Conservation (phyloP, 2,329 filamentous ascomycete species). For the Penicillium sp. region DNA sequence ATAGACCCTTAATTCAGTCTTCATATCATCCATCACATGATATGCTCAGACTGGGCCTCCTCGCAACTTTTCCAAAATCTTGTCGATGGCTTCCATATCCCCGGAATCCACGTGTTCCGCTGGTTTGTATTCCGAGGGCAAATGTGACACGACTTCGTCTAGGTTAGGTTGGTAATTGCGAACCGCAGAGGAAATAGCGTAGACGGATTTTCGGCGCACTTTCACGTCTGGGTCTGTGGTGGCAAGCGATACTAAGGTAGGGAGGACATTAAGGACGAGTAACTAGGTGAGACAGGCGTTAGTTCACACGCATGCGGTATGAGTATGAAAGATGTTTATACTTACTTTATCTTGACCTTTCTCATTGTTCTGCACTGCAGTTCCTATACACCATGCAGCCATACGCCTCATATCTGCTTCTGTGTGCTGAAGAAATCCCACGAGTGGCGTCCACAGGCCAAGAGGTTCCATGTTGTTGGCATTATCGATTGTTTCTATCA, state of each 20-base stretch:
- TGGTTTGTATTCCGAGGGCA: conserved; percentile 58
- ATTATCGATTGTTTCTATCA: conserved; percentile 91
- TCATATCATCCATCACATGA: neutral
- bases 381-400: conserved; percentile 92
- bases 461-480: conserved; percentile 86
- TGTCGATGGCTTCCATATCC: conserved; percentile 84
- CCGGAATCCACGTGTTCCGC: conserved; percentile 66
- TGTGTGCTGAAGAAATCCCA: conserved; percentile 64
- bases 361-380: conserved; percentile 93
- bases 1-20: neutral
- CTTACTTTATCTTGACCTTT: conserved; percentile 71
- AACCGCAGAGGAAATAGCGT: conserved; percentile 78
- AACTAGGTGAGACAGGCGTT: conserved; percentile 34
- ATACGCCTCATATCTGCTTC: conserved; percentile 72
- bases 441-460: conserved; percentile 75
- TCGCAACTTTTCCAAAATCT: conserved; percentile 64
- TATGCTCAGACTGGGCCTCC: conserved; percentile 32
- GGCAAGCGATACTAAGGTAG: conserved; percentile 63
- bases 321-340: neutral
- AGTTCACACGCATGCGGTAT: neutral
- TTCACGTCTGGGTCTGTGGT: conserved; percentile 56
- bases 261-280: conserved; percentile 62
- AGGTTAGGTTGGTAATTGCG: conserved; percentile 82
- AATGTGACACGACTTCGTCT: conserved; percentile 61
- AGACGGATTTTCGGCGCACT: conserved; percentile 81